Base-by-base conservation (phyloP, 805 yeast species). In the Candida incommunis region DNA sequence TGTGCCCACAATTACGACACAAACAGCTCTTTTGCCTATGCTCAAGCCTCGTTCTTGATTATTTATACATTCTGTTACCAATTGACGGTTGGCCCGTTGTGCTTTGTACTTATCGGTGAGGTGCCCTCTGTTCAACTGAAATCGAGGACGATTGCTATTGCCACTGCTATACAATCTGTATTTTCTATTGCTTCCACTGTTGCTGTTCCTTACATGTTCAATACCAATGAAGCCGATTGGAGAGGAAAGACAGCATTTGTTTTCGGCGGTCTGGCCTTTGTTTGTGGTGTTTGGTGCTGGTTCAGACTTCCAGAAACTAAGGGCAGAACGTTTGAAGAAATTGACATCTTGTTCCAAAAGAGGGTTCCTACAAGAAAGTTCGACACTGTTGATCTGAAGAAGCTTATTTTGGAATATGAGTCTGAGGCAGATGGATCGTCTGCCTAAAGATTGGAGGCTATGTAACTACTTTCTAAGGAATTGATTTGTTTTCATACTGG, bases 251-350 rank as follows among this genome's bases (percentile, higher is more conserved):
- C 74, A n/a, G 75, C 66, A 2, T 70, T 69, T 52, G 60, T 71
- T 43, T 63, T 72, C 66, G 67, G 66, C 40, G 74, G 65, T 1
- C 51, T 54, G 21, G 55, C 61, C 20, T 41, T 60, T 5, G 3
- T 55, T 9, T 52, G 62, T 16, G 21, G 68, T 5, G 50, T 60
- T 40, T 71, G 74, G 73, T 60, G 66, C 31, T 68, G 62, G 56
- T 68, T 72, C 56, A 70, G 69, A 41, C 61, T 74, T 45, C 80
- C 82, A 7, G 82, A 76, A 57, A 69, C 79, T 26, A 65, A 67
- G 49, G 70, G 68, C 42, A 66, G 76, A 57, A 72, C 80, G 0
- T 73, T 65, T 53, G 78, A 74, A 40, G 80, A 76, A 54, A 61
- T 76, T 54, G 80, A 75, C 57, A 58, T 61, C 44, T 58, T 76